A percentile compares a stretch with the other conserved stretches of the same genome.
These are phyloP conservation scores for Clavaria fumosa DNA, from an alignment of 768 basidiomycete species.

Conservation along the genomic window DNA sequence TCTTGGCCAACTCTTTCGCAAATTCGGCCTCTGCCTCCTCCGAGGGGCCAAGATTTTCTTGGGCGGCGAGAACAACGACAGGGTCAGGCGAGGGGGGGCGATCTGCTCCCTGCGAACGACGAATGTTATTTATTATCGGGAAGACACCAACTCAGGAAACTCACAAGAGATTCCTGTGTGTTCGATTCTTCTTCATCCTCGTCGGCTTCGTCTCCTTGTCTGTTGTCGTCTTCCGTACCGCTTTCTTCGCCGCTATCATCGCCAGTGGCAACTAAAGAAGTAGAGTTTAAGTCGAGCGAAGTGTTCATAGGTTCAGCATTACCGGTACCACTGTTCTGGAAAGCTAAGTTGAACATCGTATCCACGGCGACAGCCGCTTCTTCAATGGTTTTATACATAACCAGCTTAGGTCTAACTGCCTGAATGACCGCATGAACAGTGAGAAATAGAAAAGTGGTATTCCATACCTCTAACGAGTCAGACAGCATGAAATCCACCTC, in stretches of 20 bases:
- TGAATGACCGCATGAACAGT: conserved; percentile 15
- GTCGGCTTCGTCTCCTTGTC: conserved; percentile 28
- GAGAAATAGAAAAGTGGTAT: neutral
- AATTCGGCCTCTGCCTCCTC: conserved; percentile 90
- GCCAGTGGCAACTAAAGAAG: conserved; percentile 14
- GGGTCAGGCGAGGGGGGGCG: conserved; percentile 75
- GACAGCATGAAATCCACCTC: conserved; percentile 95
- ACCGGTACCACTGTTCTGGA: no score
- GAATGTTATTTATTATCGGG: neutral
- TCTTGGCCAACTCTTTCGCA: conserved; percentile 87
- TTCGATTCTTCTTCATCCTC: conserved; percentile 52
- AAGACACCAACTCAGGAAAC: conserved; percentile 10
- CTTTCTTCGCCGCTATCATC: conserved; percentile 51
- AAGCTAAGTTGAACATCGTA: conserved; percentile 63
- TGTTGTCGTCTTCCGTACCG: conserved; percentile 46
- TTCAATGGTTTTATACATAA: conserved; percentile 56
- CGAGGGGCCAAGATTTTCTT: conserved; percentile 67
- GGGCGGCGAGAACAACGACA: conserved; percentile 52
- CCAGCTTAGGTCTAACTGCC: conserved; percentile 78
- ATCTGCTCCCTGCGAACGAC: conserved; percentile 33
- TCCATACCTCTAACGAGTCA: conserved; percentile 76
- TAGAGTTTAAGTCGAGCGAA: no score
- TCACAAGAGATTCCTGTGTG: conserved; percentile 38
- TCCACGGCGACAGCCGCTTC: conserved; percentile 84
- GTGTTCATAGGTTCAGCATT: no score